These are phyloP conservation scores for Penicillium sp. DNA, from an alignment of 2,329 filamentous ascomycete species.

Conservation along the genomic window DNA sequence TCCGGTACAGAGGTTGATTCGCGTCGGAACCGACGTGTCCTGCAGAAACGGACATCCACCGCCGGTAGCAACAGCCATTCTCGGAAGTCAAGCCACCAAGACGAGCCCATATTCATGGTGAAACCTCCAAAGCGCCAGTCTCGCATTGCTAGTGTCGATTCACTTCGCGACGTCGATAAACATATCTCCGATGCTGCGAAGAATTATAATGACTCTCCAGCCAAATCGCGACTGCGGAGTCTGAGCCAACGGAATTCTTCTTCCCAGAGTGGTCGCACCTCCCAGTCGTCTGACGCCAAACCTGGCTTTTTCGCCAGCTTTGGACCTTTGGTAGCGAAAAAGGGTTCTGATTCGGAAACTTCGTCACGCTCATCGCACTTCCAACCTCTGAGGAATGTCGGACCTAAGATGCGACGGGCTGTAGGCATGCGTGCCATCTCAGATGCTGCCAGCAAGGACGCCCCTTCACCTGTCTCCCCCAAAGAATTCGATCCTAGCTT, in stretches of 20 bases:
- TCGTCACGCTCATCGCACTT: slow-evolving; percentile 53
- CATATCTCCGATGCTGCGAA: slow-evolving; percentile 61
- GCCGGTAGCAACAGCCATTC: slow-evolving; percentile 55
- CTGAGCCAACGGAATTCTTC: slow-evolving; percentile 59
- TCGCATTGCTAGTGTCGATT: slow-evolving; percentile 76
- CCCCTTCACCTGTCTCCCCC: slow-evolving; percentile 46
- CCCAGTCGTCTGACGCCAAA: slow-evolving; percentile 57
- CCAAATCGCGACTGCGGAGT: slow-evolving; percentile 57
- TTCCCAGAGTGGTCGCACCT: slow-evolving; percentile 41
- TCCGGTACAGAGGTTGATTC: slow-evolving; percentile 83
- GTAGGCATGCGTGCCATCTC: slow-evolving; percentile 83
- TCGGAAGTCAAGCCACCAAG: slow-evolving; percentile 73
- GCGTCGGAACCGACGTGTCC: slow-evolving; percentile 68
- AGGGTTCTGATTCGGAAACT: slow-evolving; percentile 49
- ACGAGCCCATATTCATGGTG: slow-evolving; percentile 66
- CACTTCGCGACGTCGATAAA: slow-evolving; percentile 59
- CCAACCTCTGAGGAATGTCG: slow-evolving; percentile 52
- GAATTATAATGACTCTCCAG: slow-evolving; percentile 64
- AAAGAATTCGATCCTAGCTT: slow-evolving; percentile 64
- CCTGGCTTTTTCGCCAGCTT: slow-evolving; percentile 46
- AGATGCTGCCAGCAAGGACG: slow-evolving; percentile 64
- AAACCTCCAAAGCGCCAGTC: slow-evolving; percentile 72
- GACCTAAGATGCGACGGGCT: slow-evolving; percentile 57
- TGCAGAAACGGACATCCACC: slow-evolving; percentile 68
- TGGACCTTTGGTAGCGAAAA: slow-evolving; percentile 47